These are phyloP conservation scores for Hysterangium stoloniferum DNA, from an alignment of 768 basidiomycete species.

Conservation along the genomic window DNA sequence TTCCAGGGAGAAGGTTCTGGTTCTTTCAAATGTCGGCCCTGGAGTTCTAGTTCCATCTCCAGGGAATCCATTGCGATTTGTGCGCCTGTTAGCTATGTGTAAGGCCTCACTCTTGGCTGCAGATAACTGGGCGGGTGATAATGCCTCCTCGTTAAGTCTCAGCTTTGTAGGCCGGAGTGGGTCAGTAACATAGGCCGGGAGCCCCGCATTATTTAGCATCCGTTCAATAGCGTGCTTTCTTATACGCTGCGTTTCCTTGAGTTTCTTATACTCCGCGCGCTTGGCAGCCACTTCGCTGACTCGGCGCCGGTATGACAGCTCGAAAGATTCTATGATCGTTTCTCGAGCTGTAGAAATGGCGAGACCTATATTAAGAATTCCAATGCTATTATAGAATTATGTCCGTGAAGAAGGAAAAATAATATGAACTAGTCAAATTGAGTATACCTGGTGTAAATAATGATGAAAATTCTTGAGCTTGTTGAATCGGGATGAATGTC, in stretches of 20 bases:
- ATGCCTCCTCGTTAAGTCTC: slow-evolving; percentile 56
- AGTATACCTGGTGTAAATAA: slow-evolving; percentile 33
- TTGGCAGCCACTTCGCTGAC: slow-evolving; percentile 37
- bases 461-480: slow-evolving; percentile 50
- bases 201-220: slow-evolving; percentile 44
- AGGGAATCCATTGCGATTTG: slow-evolving; percentile 10
- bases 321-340: slow-evolving; percentile 63
- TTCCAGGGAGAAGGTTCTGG: slow-evolving; percentile 6
- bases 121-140: slow-evolving; percentile 48
- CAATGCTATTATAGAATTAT: slow-evolving; percentile 32
- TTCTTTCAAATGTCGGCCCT: neutral
- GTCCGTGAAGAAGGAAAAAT: neutral
- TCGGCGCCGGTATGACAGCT: slow-evolving; percentile 55
- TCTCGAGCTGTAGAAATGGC: slow-evolving; percentile 60
- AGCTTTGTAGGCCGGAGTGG: slow-evolving; percentile 32
- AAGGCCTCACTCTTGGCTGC: slow-evolving; percentile 57
- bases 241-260: slow-evolving; percentile 15
- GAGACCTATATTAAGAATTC: slow-evolving; percentile 57
- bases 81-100: slow-evolving; percentile 39
- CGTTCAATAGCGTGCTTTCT: slow-evolving; percentile 35
- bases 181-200: slow-evolving; percentile 49
- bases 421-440: too few species aligned
- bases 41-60: neutral
- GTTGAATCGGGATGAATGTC: slow-evolving; percentile 53
- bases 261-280: slow-evolving; percentile 30